Base-by-base conservation (phyloP, 805 yeast genomes). In the Wickerhamiella australiensis region DNA sequence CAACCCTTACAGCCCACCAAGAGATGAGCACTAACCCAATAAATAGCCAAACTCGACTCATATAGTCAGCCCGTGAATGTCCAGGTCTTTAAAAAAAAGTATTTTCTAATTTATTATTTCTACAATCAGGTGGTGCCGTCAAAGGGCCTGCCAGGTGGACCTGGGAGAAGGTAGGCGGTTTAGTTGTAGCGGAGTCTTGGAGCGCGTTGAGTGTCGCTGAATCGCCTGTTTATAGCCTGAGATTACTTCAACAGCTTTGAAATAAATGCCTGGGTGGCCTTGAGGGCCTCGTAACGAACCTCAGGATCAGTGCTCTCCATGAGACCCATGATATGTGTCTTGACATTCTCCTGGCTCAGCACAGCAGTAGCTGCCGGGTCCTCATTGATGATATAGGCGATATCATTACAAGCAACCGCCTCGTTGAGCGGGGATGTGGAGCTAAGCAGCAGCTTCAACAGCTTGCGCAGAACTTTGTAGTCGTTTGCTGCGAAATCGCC, bases 241-340 rank as follows among this genome's bases (percentile, higher is more conserved):
- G 20, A 38, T 11, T 37, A 37, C 49, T 49, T 40, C 21, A 82
- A 76, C n/a, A 82, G 74, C 61, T 85, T 86, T 3, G 95, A 86
- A 49, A 92, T 94, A 59, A 92, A 77, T 51, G 81, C 76, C 70
- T 92, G 98, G n/a, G 96, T 85, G 3, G 96, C 87, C 65, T 85
- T 85, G 61, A 92, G 75, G 1, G 97, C 97, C 70, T 90, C 96
- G 63, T 82, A 92, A 63, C 90, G 85, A 56, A 92, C 88, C 62
- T 85, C 92, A 20, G 88, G 75, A 64, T 87, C 88, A 38, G 80
- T 76, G 51, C 80, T 78, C 60, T 77, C 79, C 78, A 92, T 79
- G 55, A 87, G 72, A 53, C 76, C 76, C 97, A 92, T 90, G 51
- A 92, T 77, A 64, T 78, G 77, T 20, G 82, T 69, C 71, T 92